These are phyloP conservation scores for Ceratocystis cubensis DNA, from an alignment of 2,329 filamentous ascomycete species.

Conservation along the genomic window DNA sequence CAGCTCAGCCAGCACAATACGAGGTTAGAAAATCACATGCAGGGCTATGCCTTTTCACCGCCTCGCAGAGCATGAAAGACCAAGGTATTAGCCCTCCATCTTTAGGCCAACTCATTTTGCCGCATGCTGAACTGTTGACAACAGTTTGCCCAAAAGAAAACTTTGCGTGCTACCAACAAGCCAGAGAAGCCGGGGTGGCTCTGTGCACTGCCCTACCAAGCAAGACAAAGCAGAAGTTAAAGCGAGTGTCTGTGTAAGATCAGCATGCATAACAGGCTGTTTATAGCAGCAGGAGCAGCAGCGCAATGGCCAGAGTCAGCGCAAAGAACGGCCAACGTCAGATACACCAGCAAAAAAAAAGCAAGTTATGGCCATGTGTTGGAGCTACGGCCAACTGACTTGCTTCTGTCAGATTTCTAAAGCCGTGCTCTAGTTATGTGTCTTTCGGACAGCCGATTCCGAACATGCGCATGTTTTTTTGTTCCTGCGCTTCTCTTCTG, in stretches of 20 bases:
- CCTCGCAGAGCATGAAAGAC: neutral
- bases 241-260: neutral
- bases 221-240: neutral
- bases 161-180: neutral
- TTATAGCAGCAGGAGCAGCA: neutral
- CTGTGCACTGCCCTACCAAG: neutral
- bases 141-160: neutral
- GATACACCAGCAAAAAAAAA: neutral
- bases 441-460: neutral
- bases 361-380: neutral
- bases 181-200: neutral
- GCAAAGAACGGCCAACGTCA: neutral
- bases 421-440: neutral
- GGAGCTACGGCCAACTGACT: neutral
- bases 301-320: neutral
- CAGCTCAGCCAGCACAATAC: conserved; percentile 2
- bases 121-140: neutral
- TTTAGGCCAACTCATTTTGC: neutral
- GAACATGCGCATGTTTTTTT: neutral
- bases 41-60: neutral
- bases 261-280: neutral
- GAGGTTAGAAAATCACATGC: neutral
- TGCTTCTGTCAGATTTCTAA: neutral
- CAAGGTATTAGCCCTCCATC: neutral
- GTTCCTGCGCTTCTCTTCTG: neutral